A percentile compares a stretch with the other conserved stretches of the same genome.
phyloP scores from a whole-genome alignment of 129 eudicot species.

The Artemisia annua region DNA sequence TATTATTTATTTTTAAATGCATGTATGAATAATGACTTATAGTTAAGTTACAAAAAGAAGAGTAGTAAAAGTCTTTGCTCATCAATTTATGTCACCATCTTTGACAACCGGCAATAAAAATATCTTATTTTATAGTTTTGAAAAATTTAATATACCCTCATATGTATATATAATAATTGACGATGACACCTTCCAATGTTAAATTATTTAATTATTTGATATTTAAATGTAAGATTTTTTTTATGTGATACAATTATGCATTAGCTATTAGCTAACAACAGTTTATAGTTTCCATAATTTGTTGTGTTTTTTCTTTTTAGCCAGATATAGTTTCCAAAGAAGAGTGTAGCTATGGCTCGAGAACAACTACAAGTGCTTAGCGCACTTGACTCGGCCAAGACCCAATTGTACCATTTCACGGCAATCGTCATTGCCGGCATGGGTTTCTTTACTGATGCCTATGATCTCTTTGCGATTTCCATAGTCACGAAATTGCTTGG shows the following conservation, averaged over 20 bases:
- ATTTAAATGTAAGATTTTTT: not conserved
- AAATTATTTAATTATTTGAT: not conserved
- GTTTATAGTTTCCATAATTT: too few relatives aligned
- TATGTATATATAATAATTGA: not conserved
- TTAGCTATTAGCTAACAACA: too few relatives aligned
- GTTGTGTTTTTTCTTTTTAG: not conserved
- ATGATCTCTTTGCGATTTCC: conserved; percentile 53
- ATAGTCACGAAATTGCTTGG: conserved; percentile 51
- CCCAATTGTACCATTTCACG: conserved; percentile 62
- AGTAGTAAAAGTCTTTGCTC: too few relatives aligned
- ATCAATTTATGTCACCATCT: not conserved
- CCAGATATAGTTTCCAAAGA: too few relatives aligned
- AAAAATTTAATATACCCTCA: too few relatives aligned
- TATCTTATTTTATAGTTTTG: not conserved
- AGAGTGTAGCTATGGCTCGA: conserved; percentile 41
- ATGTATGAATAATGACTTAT: too few relatives aligned
- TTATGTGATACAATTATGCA: too few relatives aligned
- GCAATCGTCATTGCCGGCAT: conserved; percentile 61
- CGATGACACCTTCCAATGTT: not conserved
- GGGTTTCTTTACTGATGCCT: conserved; percentile 66
- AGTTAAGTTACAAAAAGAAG: too few relatives aligned
- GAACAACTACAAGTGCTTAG: conserved; percentile 54
- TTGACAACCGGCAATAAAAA: not conserved
- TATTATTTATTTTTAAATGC: not conserved
- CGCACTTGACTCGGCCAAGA: conserved; percentile 60